phyloP scores from a whole-genome alignment of 306 rosid species.

The Lupinus albus region DNA sequence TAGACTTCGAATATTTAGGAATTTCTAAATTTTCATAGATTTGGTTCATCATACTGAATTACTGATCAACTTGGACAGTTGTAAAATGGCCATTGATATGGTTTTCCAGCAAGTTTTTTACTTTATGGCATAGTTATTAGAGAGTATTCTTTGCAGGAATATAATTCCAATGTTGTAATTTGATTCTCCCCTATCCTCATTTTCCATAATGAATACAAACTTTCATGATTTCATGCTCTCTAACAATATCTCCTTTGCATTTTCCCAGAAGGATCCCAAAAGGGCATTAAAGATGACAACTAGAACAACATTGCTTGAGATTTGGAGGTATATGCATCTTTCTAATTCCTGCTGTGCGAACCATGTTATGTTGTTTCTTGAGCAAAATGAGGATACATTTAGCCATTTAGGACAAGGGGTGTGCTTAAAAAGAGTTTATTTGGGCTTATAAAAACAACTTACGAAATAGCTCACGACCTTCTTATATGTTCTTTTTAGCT shows the following conservation, averaged over 20 bases:
- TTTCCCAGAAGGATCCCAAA: slow-evolving; percentile 62
- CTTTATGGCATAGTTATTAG: slow-evolving; percentile 7
- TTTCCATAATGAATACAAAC: neutral
- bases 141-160: neutral
- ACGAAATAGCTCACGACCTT: no score
- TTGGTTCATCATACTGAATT: slow-evolving; percentile 5
- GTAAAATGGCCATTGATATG: slow-evolving; percentile 15
- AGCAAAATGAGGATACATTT: slow-evolving; percentile 8
- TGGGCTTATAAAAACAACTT: no score
- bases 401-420: neutral
- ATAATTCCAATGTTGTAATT: neutral
- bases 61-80: slow-evolving; percentile 26
- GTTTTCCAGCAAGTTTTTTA: slow-evolving; percentile 22
- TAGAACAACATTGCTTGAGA: slow-evolving; percentile 73
- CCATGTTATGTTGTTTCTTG: slow-evolving; percentile 19
- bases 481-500: no score
- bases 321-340: slow-evolving; percentile 68
- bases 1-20: slow-evolving; percentile 19
- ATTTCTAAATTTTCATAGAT: slow-evolving; percentile 6
- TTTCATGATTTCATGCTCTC: slow-evolving; percentile 20
- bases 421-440: no score
- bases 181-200: slow-evolving; percentile 4
- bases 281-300: slow-evolving; percentile 85
- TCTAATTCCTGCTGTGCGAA: slow-evolving; percentile 21
- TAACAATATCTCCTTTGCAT: slow-evolving; percentile 28